phyloP scores from a whole-genome alignment of 257 asterid species.

The Nicotiana undulata region DNA sequence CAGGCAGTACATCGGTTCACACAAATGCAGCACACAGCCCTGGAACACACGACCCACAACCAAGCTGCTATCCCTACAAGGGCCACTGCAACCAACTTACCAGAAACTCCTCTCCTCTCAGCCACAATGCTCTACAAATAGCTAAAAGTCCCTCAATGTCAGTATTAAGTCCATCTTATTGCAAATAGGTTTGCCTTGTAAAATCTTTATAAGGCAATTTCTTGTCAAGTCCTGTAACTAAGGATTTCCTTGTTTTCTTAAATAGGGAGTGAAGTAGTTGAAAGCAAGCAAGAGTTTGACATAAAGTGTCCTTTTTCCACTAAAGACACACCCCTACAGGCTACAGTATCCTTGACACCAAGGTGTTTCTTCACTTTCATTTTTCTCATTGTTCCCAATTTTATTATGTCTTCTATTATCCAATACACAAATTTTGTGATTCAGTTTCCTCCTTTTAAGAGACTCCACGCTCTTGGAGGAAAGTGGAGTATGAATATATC shows the following conservation, averaged over 20 bases:
- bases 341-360: too few relatives aligned
- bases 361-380: background rate
- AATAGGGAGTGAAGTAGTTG: background rate
- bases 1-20: background rate
- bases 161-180: background rate
- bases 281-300: background rate
- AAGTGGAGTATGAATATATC: background rate
- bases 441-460: background rate
- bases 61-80: background rate
- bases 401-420: background rate
- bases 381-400: background rate
- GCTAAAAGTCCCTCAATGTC: background rate
- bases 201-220: background rate
- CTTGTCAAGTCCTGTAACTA: background rate
- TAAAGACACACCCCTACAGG: too few relatives aligned
- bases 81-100: background rate
- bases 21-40: background rate
- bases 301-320: too few relatives aligned
- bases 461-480: background rate
- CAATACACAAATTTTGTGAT: background rate
- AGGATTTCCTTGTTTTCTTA: background rate
- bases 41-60: background rate
- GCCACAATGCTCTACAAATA: background rate
- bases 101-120: background rate
- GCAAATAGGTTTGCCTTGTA: background rate